phyloP scores from a whole-genome alignment of 768 basidiomycete species.

The Auricularia heimuer region DNA sequence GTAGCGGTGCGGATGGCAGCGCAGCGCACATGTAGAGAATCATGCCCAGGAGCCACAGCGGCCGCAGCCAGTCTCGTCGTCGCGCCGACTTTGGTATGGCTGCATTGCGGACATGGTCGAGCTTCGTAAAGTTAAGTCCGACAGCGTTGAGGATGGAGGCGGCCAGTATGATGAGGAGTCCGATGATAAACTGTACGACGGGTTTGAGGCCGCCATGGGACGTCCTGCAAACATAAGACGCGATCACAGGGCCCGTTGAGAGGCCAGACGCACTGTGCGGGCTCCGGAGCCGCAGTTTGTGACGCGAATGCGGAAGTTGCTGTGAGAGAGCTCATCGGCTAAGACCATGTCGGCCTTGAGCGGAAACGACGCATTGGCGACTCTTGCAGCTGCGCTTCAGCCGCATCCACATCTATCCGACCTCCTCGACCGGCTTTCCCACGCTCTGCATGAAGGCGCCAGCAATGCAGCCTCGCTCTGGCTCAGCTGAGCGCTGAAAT shows the following conservation, averaged over 20 bases:
- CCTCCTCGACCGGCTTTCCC: background rate
- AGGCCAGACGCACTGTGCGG: background rate
- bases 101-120: constrained; percentile 79
- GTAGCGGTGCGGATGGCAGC: background rate
- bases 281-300: background rate
- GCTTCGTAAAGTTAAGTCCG: constrained; percentile 89
- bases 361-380: no score
- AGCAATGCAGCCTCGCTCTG: background rate
- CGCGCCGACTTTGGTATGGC: constrained; percentile 68
- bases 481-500: background rate
- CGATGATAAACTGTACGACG: constrained; percentile 69
- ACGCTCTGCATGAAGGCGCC: background rate
- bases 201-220: constrained; percentile 26
- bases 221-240: background rate
- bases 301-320: no score
- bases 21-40: constrained; percentile 74
- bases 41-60: constrained; percentile 89
- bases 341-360: no score
- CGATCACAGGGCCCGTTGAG: background rate
- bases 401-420: background rate
- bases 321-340: no score
- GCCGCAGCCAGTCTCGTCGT: constrained; percentile 68
- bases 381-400: background rate
- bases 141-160: constrained; percentile 84
- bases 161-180: constrained; percentile 72